Percentiles rank a stretch among this genome's conserved stretches.
Conservation (phyloP, 805 yeast genomes). For the Kazachstania psychrophila region DNA sequence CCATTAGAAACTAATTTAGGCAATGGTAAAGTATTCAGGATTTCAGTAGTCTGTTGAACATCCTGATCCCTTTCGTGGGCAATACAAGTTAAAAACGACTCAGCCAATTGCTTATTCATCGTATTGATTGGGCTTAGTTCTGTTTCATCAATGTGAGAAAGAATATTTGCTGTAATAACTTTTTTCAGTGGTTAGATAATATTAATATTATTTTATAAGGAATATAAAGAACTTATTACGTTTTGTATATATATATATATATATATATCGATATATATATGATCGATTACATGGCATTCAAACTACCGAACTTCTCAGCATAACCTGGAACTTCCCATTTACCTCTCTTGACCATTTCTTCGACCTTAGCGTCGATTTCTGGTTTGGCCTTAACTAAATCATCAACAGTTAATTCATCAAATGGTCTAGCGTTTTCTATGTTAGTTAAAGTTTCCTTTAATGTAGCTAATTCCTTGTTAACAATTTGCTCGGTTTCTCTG, state of each 20-base stretch:
- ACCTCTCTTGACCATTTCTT: constrained; percentile 90
- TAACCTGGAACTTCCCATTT: constrained; percentile 98
- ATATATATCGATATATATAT: not conserved
- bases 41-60: constrained; percentile 35
- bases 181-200: not conserved
- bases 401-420: constrained; percentile 91
- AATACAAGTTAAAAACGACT: constrained; percentile 34
- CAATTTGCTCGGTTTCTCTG: constrained; percentile 82
- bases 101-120: constrained; percentile 30
- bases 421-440: constrained; percentile 95
- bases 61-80: constrained; percentile 45
- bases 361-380: constrained; percentile 92
- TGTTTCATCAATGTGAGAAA: too few species aligned
- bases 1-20: constrained; percentile 64
- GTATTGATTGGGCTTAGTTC: too few species aligned
- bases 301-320: constrained; percentile 95
- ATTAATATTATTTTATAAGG: not conserved
- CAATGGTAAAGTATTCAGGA: constrained; percentile 44
- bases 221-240: not conserved
- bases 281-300: constrained; percentile 66
- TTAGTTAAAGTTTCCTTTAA: constrained; percentile 82
- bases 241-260: not conserved
- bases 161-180: not conserved
- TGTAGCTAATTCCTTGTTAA: constrained; percentile 73
- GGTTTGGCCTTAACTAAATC: constrained; percentile 95